Percentiles rank a stretch among this genome's conserved stretches.
These are phyloP conservation scores for Scheffersomyces insectosa DNA, from an alignment of 1,139 yeast genomes.

Conservation along the genomic window DNA sequence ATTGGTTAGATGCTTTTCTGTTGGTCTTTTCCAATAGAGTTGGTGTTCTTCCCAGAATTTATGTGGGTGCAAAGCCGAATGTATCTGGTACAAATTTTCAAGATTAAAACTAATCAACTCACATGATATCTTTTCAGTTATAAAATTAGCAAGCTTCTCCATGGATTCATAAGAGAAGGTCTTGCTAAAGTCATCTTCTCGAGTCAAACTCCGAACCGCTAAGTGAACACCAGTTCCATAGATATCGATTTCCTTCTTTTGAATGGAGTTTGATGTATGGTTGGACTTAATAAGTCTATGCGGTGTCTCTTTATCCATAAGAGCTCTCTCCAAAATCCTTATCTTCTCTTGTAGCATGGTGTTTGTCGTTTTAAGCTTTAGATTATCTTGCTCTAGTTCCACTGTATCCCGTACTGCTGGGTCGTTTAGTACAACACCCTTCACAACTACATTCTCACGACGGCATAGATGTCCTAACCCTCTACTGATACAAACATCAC, in stretches of 20 bases:
- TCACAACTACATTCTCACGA: background rate
- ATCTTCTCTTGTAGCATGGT: too few species aligned
- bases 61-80: conserved; percentile 14
- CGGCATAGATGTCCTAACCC: background rate
- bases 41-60: conserved; percentile 14
- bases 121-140: conserved; percentile 6
- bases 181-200: too few species aligned
- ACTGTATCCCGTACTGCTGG: background rate
- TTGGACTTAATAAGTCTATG: too few species aligned
- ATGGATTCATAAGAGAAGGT: conserved; percentile 4
- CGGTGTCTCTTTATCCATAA: too few species aligned
- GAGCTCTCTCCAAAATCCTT: too few species aligned
- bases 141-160: conserved; percentile 2
- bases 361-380: too few species aligned
- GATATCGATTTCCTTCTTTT: too few species aligned
- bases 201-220: too few species aligned
- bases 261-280: too few species aligned
- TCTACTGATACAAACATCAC: background rate
- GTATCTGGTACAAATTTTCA: conserved; percentile 11
- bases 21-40: conserved; percentile 7
- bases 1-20: conserved; percentile 7
- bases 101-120: conserved; percentile 12
- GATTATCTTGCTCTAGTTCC: too few species aligned
- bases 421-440: background rate
- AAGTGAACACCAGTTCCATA: too few species aligned